These are phyloP conservation scores for Chlorella vulgaris DNA, from an alignment of 139 green algal genomes.

Conservation along the genomic window DNA sequence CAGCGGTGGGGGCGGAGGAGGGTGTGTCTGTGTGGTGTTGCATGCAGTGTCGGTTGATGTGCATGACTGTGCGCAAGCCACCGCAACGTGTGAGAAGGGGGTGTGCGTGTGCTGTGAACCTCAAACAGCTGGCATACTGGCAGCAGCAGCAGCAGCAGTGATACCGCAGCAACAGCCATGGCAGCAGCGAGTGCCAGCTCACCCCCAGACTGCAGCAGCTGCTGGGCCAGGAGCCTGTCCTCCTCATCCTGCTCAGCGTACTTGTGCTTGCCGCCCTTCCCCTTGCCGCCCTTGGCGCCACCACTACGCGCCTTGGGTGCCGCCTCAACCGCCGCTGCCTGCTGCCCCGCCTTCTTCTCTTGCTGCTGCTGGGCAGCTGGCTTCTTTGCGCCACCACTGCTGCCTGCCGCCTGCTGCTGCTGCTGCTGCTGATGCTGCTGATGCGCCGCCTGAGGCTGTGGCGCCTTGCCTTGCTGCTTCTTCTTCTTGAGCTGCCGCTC, in stretches of 20 bases:
- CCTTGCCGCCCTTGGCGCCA: slow-evolving; percentile 75
- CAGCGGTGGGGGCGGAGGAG: no score
- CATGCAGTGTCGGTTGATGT: no score
- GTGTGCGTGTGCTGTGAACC: no score
- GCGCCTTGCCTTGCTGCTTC: slow-evolving; percentile 27
- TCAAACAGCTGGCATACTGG: no score
- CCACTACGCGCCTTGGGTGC: background rate
- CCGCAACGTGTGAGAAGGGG: no score
- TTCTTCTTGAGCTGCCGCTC: slow-evolving; percentile 70
- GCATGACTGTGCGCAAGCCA: no score
- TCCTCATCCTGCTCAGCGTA: slow-evolving; percentile 96
- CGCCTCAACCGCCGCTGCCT: slow-evolving; percentile 1
- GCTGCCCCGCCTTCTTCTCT: no score
- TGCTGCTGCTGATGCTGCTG: background rate
- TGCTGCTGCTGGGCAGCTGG: slow-evolving; percentile 26
- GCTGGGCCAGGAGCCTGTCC: slow-evolving; percentile 79
- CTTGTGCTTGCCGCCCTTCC: slow-evolving; percentile 75
- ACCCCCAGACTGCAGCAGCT: slow-evolving; percentile 62
- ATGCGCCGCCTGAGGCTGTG: background rate
- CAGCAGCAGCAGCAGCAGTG: no score
- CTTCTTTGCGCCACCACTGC: slow-evolving; percentile 19
- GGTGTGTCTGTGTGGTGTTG: no score
- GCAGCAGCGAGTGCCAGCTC: slow-evolving; percentile 36
- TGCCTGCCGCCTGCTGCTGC: background rate
- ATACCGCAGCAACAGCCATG: background rate